Base-by-base conservation (phyloP, 176 grass and related monocot genomes). In the Pontederia crassipes region DNA sequence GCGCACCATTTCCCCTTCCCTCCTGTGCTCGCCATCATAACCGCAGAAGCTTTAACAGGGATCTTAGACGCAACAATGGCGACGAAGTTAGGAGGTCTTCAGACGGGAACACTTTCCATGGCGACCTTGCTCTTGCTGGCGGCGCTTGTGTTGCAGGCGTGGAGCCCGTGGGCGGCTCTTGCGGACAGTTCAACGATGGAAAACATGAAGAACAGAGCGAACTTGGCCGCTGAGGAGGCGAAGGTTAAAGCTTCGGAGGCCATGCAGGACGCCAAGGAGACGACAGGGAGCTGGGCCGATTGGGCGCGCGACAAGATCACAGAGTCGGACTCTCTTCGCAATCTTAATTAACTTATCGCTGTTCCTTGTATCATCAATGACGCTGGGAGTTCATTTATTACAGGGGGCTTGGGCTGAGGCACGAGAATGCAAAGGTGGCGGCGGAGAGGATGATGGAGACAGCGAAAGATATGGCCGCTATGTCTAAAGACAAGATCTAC, bases 261-360 rank as follows among this genome's bases (percentile, higher is more conserved):
- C 51, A 2, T 16, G 51, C 51, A 54, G 51, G 51, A 54, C 51
- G 1, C n/a, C 51, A 54, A 8, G 51, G 14, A 58, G 56, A 10
- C 56, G 56, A 11, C 18, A 2, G 24, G 11, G 26, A 28, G 24
- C 17, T 9, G 57, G 20, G 20, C 24, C 11, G 18, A 59, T 11
- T 59, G 57, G 57, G 57, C 57, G 57, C 12, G 57, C 57, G 57
- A 28, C 24, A 59, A 59, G 57, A 26, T 59, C 57, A 5, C 17
- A 11, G 57, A 59, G 57, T 59, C 57, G 4, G 57, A 6, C 18
- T 32, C 18, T 8, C 6, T 14, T 27, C 8, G 11, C 4, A 12
- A 20, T 59, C 57, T 28, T 2, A 13, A 16, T 16, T 24, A 1
- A 24, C 20, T 14, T 16, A 11, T 8, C 1, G 14, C 51, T 8